Conservation (phyloP, 371 early-diverging fungal species). For the Apophysomyces trapeziformis region DNA sequence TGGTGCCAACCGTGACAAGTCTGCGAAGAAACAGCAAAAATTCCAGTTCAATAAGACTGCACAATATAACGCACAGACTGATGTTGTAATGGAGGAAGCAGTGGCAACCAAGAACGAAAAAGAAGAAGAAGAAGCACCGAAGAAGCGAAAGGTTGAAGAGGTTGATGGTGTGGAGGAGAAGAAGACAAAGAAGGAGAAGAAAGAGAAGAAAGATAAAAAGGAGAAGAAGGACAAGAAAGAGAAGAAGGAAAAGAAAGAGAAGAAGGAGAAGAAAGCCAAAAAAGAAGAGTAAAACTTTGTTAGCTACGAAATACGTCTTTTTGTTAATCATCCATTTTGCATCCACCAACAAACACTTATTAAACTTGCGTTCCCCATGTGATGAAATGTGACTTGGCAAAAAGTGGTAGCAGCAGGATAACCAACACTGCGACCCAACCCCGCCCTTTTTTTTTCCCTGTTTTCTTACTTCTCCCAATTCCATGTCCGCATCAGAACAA, state of each 20-base stretch:
- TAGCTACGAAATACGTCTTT: not conserved
- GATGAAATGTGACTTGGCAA: slow-evolving; percentile 8
- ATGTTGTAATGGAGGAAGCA: slow-evolving; percentile 45
- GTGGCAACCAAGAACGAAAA: slow-evolving; percentile 29
- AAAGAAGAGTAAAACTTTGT: slow-evolving; percentile 19
- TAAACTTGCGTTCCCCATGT: not conserved
- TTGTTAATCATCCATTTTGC: not conserved
- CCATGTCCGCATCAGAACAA: slow-evolving; percentile 62
- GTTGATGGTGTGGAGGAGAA: slow-evolving; percentile 37
- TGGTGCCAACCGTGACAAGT: slow-evolving; percentile 57
- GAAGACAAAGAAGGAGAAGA: slow-evolving; percentile 50
- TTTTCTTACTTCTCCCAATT: not conserved
- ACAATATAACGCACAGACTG: slow-evolving; percentile 42
- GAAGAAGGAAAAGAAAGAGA: slow-evolving; percentile 51
- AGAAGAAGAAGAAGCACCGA: slow-evolving; percentile 34
- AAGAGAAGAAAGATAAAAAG: slow-evolving; percentile 51
- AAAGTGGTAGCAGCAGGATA: not conserved
- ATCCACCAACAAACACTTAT: not conserved
- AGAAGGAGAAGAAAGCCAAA: slow-evolving; percentile 44
- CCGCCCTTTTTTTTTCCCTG: not conserved
- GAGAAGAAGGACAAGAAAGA: slow-evolving; percentile 50
- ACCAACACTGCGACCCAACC: not conserved
- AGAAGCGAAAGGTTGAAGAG: slow-evolving; percentile 55
- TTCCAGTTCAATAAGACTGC: slow-evolving; percentile 57
- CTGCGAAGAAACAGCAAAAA: slow-evolving; percentile 74